A percentile compares a stretch with the other conserved stretches of the same genome.
Evolutionary conservation across 2,329 filamentous ascomycete genomes (phyloP).

Genomic region (Ophiostoma ulmi): DNA sequence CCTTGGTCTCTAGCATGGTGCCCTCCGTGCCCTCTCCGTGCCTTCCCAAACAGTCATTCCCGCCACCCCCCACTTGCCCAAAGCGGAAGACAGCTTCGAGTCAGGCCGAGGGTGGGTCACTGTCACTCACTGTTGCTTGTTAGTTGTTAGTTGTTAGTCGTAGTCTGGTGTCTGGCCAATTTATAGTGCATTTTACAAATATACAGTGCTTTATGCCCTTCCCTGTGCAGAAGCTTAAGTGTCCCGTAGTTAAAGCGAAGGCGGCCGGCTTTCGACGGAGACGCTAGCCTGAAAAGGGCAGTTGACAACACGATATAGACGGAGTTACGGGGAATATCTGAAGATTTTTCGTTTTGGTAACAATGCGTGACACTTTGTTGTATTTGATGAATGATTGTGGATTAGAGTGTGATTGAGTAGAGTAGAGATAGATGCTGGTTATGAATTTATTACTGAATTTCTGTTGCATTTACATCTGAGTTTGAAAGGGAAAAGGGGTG

Average conservation of each 20-base stretch:
- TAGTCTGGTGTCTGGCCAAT: neutral
- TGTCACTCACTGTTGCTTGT: neutral
- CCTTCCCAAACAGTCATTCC: slow-evolving; percentile 15
- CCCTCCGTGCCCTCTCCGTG: neutral
- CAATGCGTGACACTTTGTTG: slow-evolving; percentile 7
- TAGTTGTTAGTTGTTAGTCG: too few species aligned
- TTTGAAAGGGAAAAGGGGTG: neutral
- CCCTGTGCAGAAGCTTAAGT: neutral
- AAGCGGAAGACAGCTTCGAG: slow-evolving; percentile 21
- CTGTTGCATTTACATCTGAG: too few species aligned
- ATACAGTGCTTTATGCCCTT: slow-evolving; percentile 5
- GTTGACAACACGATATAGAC: slow-evolving; percentile 5
- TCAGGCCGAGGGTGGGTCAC: slow-evolving; percentile 9
- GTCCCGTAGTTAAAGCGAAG: neutral
- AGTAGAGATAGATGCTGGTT: neutral
- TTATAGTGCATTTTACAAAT: neutral
- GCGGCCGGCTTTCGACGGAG: slow-evolving; percentile 14
- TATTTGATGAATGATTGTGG: neutral
- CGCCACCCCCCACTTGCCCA: slow-evolving; percentile 21
- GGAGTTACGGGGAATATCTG: slow-evolving; percentile 11
- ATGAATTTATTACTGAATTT: neutral
- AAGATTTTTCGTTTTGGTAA: slow-evolving; percentile 1
- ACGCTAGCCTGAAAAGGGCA: slow-evolving; percentile 14
- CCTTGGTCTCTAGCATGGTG: neutral
- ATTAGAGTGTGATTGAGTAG: neutral